Percentiles rank a stretch among this genome's conserved stretches.
Evolutionary conservation across 2,329 filamentous ascomycete species (phyloP).

Genomic region (Cercospora sp.): DNA sequence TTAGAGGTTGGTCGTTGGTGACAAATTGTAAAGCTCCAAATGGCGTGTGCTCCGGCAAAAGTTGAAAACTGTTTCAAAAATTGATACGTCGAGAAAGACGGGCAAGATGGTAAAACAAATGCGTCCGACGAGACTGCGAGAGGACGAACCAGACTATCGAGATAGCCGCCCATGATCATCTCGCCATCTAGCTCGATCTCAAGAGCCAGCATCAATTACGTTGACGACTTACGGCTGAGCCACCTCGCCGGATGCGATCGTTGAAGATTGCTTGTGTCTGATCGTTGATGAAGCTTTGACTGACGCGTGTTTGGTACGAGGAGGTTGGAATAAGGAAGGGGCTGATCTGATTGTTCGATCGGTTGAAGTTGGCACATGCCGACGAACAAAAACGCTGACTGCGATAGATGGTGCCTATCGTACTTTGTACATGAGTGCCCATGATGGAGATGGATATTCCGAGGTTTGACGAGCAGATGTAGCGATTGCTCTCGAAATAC

Average conservation of each 20-base stretch:
- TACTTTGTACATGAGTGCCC: no score
- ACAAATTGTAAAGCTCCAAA: background rate
- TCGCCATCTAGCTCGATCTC: no score
- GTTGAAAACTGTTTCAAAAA: no score
- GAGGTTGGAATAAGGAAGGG: background rate
- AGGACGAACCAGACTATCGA: no score
- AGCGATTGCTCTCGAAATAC: no score
- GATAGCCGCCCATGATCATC: no score
- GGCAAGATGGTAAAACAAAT: background rate
- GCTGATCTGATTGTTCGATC: background rate
- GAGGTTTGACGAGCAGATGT: no score
- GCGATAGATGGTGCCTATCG: no score
- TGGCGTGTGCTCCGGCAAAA: no score
- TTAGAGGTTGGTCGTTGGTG: background rate
- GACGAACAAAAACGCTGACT: background rate
- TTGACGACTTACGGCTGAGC: background rate
- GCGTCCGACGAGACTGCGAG: no score
- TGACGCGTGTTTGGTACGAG: background rate
- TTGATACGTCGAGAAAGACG: no score
- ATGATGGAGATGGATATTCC: no score
- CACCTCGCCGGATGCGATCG: background rate
- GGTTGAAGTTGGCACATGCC: background rate
- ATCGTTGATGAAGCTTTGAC: background rate
- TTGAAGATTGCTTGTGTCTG: background rate
- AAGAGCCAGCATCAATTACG: background rate